Percentiles rank a stretch among this genome's conserved stretches.
Evolutionary conservation across 2,329 filamentous ascomycete genomes (phyloP).

Genomic region (Magnaporthiopsis poae): DNA sequence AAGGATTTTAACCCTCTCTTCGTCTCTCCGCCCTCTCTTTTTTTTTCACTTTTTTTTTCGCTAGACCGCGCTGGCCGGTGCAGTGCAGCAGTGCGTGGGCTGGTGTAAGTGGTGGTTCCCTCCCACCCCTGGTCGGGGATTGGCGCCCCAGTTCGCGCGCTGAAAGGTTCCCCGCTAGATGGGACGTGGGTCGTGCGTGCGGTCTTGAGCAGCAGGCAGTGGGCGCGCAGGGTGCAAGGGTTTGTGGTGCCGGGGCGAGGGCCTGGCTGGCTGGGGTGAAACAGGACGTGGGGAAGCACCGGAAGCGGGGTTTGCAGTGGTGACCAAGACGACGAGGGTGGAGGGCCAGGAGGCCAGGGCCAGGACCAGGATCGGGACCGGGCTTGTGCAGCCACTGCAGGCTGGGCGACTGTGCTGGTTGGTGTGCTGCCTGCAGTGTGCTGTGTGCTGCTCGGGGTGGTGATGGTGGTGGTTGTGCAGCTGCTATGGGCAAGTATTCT

Average conservation of each 20-base stretch:
- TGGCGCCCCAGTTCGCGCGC: background rate
- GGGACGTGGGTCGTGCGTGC: background rate
- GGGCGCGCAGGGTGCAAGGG: constrained; percentile 4
- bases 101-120: constrained; percentile 1
- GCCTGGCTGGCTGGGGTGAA: constrained; percentile 7
- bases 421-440: background rate
- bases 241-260: constrained; percentile 1
- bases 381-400: too few species aligned
- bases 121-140: background rate
- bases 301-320: background rate
- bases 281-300: constrained; percentile 6
- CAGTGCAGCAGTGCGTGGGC: background rate
- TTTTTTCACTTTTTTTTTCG: background rate
- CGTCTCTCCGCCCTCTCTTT: background rate
- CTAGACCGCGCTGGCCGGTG: background rate
- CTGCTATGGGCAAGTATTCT: too few species aligned
- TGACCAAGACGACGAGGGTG: background rate
- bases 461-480: background rate
- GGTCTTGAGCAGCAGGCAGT: background rate
- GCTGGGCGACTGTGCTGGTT: background rate
- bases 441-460: too few species aligned
- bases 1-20: background rate
- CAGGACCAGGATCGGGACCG: too few species aligned
- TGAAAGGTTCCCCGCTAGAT: background rate
- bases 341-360: too few species aligned